phyloP scores from a whole-genome alignment of 192 early-diverging fungal species.

The Coemansia sp. region DNA sequence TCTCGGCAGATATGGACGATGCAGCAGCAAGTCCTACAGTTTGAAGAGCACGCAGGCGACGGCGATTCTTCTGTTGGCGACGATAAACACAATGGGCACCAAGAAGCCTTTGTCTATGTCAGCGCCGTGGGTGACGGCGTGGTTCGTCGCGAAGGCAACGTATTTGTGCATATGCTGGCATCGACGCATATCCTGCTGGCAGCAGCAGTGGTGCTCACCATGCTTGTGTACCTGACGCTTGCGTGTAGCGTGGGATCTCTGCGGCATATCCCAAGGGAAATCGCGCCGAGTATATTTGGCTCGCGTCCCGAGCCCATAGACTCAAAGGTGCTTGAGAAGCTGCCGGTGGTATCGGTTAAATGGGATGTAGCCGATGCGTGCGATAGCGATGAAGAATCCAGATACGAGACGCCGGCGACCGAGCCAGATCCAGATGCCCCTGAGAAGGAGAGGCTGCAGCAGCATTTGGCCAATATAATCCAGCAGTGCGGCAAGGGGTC shows the following conservation, averaged over 20 bases:
- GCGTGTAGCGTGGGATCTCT: conserved; percentile 47
- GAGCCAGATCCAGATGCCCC: background rate
- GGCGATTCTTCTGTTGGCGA: no score
- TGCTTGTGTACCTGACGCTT: conserved; percentile 29
- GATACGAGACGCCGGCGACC: conserved; percentile 24
- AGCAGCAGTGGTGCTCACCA: conserved; percentile 17
- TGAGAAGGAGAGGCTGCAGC: conserved; percentile 21
- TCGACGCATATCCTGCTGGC: conserved; percentile 37
- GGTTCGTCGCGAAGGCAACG: background rate
- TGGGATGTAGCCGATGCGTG: conserved; percentile 17
- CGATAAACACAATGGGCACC: background rate
- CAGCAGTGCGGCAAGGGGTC: conserved; percentile 27
- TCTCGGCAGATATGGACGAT: conserved; percentile 23
- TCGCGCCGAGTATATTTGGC: conserved; percentile 35
- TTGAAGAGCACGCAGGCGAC: conserved; percentile 3
- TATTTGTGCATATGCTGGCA: conserved; percentile 27
- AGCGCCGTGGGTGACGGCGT: conserved; percentile 15
- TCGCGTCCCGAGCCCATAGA: conserved; percentile 33
- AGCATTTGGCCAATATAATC: conserved; percentile 39
- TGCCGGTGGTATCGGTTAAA: conserved; percentile 37
- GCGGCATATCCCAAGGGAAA: conserved; percentile 33
- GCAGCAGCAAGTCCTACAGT: conserved; percentile 14
- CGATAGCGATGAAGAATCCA: conserved; percentile 24
- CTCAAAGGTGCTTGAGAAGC: conserved; percentile 17
- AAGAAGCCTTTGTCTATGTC: conserved; percentile 32